Base-by-base conservation (phyloP, 225 moss, liverwort and hornwort genomes). In the Marchantia polymorpha region DNA sequence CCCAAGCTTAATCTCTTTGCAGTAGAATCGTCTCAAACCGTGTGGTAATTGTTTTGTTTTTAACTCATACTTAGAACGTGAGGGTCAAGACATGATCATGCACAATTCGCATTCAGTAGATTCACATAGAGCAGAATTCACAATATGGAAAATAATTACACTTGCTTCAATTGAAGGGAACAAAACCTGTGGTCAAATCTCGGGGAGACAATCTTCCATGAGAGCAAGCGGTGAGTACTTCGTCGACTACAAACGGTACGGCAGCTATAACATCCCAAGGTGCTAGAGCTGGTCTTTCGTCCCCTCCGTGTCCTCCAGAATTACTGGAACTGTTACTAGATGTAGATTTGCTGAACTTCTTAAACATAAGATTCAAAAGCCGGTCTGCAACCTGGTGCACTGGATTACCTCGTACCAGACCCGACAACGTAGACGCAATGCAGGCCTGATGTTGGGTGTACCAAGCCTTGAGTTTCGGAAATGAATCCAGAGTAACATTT, bases 391-490 rank as follows among this genome's bases (percentile, higher is more conserved):
- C 91, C 76, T 85, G 88, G 76, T 92, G 94, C 72, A 89, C 87
- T 55, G 96, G 90, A 81, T 91, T 88, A 26, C 82, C 89, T 6
- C 86, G 90, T 20, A 85, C 86, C 31, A 92, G 73, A 65, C 89
- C 75, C 25, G 94, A 90, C 78, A 96, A 69, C 22, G 94, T 88
- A 16, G 96, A 88, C 74, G 94, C 93, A 75, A 96, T 94, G 77
- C 94, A 96, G 12, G 92, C 96, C 83, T 92, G 92, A 78, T 96
- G 96, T 77, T 92, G 92, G 81, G 84, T 91, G 81, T 96, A 96
- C 96, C 96, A 96, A 25, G 84, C 86, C 60, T 91, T 91, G 1
- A 96, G 81, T 66, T 87, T 91, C 50, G 96, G 94, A 76, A 91
- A 94, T 13, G 91, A 88, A 46, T 96, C 94, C 17, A 96, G 84